Base-by-base conservation (phyloP, 371 early-diverging fungal genomes). In the Mucor indicus region DNA sequence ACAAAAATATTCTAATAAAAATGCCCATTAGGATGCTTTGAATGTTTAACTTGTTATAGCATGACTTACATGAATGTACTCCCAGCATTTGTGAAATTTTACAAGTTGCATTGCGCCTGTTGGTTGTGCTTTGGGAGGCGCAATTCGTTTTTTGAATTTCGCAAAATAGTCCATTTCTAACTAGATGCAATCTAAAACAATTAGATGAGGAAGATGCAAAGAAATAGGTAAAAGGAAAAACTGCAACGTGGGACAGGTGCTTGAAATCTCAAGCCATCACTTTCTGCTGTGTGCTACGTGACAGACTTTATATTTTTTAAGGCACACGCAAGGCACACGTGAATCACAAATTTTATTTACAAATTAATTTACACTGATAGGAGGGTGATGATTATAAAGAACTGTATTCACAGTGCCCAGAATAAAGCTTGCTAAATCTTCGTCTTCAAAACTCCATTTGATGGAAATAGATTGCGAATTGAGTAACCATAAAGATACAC, bases 71-170 rank as follows among this genome's bases (percentile, higher is more conserved):
- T 83, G 83, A 23, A 81, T 67, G 31, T 78, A 73, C 11, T 78
- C 79, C 91, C 91, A 91, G 17, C 83, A 85, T 47, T 84, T 83
- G 57, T 86, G 82, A 53, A 91, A 90, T 47, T 81, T 83, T 16
- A 79, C 81, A 38, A 87, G 68, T 42, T 85, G 89, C 67, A 81
- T 77, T 17, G 84, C 77, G 31, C 76, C 69, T 17, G 79, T 82
- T 9, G 87, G 76, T 46, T 79, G 81, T 8, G 67, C 64, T 67
- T 80, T 85, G 12, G 84, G 83, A 41, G 83, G 71, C 3, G 77
- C 77, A 29, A 87, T 77, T 49, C 80, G 70, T 48, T 81, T 76
- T 54, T 77, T 86, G 45, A 85, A 77, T 39, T 79, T 80, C n/a
- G 83, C 50, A 65, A 85, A 84, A 57, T 82, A 84, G 52, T 85